Evolutionary conservation across 208 protist genomes (phyloP).

Genomic region (Trypanosoma rangeli): DNA sequence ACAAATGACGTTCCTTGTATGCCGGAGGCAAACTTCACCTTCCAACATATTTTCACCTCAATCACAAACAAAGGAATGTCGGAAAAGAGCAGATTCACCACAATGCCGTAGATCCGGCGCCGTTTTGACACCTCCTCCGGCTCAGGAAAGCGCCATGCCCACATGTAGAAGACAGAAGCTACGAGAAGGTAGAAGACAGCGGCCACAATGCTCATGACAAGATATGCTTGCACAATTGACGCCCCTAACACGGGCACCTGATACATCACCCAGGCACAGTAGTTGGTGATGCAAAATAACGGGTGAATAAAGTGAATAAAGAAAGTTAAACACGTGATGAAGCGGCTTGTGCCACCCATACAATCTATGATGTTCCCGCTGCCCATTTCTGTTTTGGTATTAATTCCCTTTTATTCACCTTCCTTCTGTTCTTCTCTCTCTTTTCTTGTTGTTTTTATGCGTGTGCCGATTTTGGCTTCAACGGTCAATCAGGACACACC

Average conservation of each 20-base stretch:
- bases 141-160: constrained; percentile 87
- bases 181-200: constrained; percentile 69
- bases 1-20: constrained; percentile 72
- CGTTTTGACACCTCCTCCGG: constrained; percentile 85
- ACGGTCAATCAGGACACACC: not conserved
- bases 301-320: constrained; percentile 82
- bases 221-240: constrained; percentile 44
- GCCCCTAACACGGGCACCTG: constrained; percentile 28
- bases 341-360: constrained; percentile 57
- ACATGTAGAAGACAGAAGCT: constrained; percentile 88
- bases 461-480: no score
- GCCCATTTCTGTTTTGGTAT: not conserved
- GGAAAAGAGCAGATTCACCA: constrained; percentile 73
- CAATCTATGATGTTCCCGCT: constrained; percentile 47
- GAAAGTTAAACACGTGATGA: constrained; percentile 70
- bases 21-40: constrained; percentile 46
- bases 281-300: constrained; percentile 70
- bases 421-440: no score
- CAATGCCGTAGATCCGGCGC: constrained; percentile 75
- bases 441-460: constrained; percentile 5
- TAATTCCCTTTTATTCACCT: not conserved
- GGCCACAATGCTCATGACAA: constrained; percentile 67
- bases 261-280: constrained; percentile 61
- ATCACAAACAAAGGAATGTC: constrained; percentile 84
- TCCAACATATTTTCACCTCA: constrained; percentile 75